phyloP scores from a whole-genome alignment of 805 yeast genomes.

The Candida verbasci region DNA sequence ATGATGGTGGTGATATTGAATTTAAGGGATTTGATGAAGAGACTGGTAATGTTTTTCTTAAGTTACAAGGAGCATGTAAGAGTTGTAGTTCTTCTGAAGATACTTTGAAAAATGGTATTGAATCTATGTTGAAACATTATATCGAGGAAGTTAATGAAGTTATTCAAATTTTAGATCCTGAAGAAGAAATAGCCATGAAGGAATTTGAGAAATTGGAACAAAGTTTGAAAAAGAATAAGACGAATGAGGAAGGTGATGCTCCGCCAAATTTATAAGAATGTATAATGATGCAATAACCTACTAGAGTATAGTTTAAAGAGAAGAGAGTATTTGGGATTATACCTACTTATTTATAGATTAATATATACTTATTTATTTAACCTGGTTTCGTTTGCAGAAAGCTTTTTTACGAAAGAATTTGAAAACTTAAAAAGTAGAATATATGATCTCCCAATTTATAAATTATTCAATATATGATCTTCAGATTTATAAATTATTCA shows the following conservation, averaged over 20 bases:
- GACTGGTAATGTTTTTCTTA: constrained; percentile 82
- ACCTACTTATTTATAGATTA: too few relatives aligned
- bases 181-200: constrained; percentile 71
- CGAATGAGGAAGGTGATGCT: constrained; percentile 7
- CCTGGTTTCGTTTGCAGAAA: too few relatives aligned
- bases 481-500: constrained; percentile 4
- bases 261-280: constrained; percentile 7
- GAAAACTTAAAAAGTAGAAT: too few relatives aligned
- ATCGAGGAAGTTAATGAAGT: constrained; percentile 93
- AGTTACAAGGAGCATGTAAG: constrained; percentile 93
- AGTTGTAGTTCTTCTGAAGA: constrained; percentile 88
- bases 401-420: too few relatives aligned
- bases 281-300: too few relatives aligned
- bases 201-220: constrained; percentile 84
- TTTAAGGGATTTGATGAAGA: constrained; percentile 82
- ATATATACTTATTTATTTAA: too few relatives aligned
- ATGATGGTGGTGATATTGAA: constrained; percentile 97
- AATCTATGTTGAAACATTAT: constrained; percentile 94
- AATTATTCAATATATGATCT: too few relatives aligned
- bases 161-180: constrained; percentile 73
- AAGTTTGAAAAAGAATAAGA: constrained; percentile 21
- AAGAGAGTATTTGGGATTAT: too few relatives aligned
- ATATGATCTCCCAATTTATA: too few relatives aligned
- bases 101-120: constrained; percentile 92
- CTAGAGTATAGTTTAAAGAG: too few relatives aligned